Evolutionary conservation across 108 stramenopile genomes (phyloP).

Genomic region (Chaetoceros muelleri): DNA sequence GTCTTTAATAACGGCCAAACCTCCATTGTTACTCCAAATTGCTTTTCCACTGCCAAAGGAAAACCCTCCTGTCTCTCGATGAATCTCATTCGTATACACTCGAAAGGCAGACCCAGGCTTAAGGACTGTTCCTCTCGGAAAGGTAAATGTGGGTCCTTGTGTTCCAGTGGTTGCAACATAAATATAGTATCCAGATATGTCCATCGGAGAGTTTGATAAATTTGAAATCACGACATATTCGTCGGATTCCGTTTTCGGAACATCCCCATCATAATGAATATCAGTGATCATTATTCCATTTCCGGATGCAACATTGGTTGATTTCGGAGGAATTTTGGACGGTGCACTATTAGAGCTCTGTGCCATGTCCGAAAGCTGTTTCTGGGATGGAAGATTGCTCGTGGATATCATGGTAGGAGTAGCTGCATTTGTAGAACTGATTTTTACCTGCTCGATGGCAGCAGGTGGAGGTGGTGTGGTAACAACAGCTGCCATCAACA

Average conservation of each 20-base stretch:
- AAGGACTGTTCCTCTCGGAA: conserved; percentile 12
- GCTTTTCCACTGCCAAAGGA: conserved; percentile 19
- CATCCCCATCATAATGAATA: conserved; percentile 18
- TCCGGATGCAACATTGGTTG: not conserved
- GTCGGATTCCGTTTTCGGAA: conserved; percentile 20
- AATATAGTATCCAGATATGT: conserved; percentile 19
- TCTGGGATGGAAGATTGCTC: not conserved
- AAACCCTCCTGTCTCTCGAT: conserved; percentile 28
- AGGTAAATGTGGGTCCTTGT: conserved; percentile 23
- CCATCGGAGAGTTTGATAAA: conserved; percentile 12
- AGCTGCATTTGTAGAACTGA: not conserved
- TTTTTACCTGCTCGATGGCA: not conserved
- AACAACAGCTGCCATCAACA: not conserved
- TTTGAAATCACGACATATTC: conserved; percentile 22
- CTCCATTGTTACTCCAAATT: conserved; percentile 26
- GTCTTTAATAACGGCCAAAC: conserved; percentile 24
- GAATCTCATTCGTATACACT: conserved; percentile 30
- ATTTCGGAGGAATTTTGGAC: too few species aligned
- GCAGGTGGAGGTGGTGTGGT: not conserved
- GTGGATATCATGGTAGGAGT: not conserved
- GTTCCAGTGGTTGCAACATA: conserved; percentile 22
- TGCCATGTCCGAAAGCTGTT: not conserved
- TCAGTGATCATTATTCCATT: conserved; percentile 9
- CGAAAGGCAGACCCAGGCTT: conserved; percentile 13
- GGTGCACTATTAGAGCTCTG: not conserved